A percentile compares a stretch with the other conserved stretches of the same genome.
Conservation (phyloP, 1,284 basidiomycete species). For the Ustilago tritici region DNA sequence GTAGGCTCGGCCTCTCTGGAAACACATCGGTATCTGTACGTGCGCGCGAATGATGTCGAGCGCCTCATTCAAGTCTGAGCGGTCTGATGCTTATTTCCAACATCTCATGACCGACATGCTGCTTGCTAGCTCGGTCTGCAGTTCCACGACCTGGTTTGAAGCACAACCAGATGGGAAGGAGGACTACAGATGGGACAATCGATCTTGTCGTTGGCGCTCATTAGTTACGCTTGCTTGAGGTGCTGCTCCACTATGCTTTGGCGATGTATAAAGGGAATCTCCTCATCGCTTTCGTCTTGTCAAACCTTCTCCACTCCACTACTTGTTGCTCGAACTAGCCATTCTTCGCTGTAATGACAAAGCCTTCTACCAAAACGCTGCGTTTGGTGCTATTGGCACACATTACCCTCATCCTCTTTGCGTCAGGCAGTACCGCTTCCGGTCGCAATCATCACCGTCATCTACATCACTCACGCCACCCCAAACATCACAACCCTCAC, state of each 20-base stretch:
- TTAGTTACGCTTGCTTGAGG: too few species aligned
- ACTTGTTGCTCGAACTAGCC: neutral
- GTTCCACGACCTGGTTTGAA: too few species aligned
- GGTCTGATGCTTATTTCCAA: too few species aligned
- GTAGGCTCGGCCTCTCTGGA: neutral
- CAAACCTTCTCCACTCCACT: neutral
- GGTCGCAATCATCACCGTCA: neutral
- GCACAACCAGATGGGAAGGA: too few species aligned
- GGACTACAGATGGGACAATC: too few species aligned
- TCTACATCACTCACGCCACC: slow-evolving; percentile 2
- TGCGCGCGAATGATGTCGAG: neutral
- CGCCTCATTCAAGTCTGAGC: neutral
- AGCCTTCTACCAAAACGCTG: neutral
- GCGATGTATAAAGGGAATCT: too few species aligned
- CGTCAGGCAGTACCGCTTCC: neutral
- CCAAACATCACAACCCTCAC: neutral
- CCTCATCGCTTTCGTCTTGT: too few species aligned
- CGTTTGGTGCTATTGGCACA: slow-evolving; percentile 2
- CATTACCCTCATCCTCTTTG: neutral
- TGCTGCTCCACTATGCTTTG: too few species aligned
- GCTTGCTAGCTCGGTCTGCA: too few species aligned
- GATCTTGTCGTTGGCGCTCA: too few species aligned
- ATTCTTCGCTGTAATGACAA: neutral
- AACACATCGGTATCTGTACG: too few species aligned
- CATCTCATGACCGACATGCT: too few species aligned